Percentiles rank a stretch among this genome's conserved stretches.
phyloP scores from a whole-genome alignment of 2,329 filamentous ascomycete species.

The Blastomyces gilchristii region DNA sequence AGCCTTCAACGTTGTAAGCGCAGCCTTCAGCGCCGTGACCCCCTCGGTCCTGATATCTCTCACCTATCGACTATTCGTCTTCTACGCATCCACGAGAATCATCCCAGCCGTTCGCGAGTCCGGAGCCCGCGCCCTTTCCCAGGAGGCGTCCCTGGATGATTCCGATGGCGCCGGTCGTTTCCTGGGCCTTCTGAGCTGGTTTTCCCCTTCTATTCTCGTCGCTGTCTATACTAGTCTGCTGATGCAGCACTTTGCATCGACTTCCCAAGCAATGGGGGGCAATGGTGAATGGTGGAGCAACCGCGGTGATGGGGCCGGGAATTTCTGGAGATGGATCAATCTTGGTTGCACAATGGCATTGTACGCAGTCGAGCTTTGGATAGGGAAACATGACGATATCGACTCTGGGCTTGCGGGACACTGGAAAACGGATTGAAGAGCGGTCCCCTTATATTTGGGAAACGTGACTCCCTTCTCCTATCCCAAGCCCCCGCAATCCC shows the following conservation, averaged over 20 bases:
- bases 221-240: slow-evolving; percentile 92
- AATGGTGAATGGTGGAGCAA: slow-evolving; percentile 72
- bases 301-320: slow-evolving; percentile 72
- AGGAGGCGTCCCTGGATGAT: slow-evolving; percentile 78
- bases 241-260: slow-evolving; percentile 87
- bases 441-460: too few relatives aligned
- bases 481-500: background rate
- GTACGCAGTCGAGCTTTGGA: slow-evolving; percentile 81
- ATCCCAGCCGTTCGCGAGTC: slow-evolving; percentile 87
- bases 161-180: slow-evolving; percentile 70
- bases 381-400: slow-evolving; percentile 61
- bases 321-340: slow-evolving; percentile 90
- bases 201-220: slow-evolving; percentile 87
- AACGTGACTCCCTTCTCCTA: too few relatives aligned
- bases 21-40: slow-evolving; percentile 89
- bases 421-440: slow-evolving; percentile 79
- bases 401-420: slow-evolving; percentile 64
- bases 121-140: slow-evolving; percentile 69
- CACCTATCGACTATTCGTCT: slow-evolving; percentile 84
- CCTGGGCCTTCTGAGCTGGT: slow-evolving; percentile 79
- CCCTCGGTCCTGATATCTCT: slow-evolving; percentile 93
- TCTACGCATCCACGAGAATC: slow-evolving; percentile 90
- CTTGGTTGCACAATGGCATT: slow-evolving; percentile 77
- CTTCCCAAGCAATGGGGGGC: slow-evolving; percentile 48
- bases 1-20: slow-evolving; percentile 73